Conservation (phyloP, 2,329 filamentous ascomycete species). For the Fonsecaea pedrosoi region DNA sequence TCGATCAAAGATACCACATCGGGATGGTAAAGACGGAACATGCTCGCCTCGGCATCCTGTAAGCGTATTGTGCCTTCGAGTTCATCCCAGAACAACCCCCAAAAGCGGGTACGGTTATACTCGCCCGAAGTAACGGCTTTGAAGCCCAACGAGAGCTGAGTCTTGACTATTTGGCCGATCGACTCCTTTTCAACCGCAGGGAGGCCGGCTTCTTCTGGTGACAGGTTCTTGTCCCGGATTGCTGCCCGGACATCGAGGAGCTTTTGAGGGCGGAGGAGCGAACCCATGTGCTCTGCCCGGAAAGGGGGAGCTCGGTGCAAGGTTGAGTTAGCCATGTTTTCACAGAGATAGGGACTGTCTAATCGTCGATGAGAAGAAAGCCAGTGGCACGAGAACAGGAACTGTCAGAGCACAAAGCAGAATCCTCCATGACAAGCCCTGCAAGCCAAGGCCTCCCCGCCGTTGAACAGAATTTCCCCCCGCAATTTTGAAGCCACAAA, state of each 20-base stretch:
- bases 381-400: not conserved
- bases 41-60: slow-evolving; percentile 54
- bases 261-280: slow-evolving; percentile 69
- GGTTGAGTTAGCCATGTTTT: slow-evolving; percentile 28
- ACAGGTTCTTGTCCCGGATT: slow-evolving; percentile 42
- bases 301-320: slow-evolving; percentile 60
- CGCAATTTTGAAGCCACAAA: not conserved
- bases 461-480: not conserved
- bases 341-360: not conserved
- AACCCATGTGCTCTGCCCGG: slow-evolving; percentile 75
- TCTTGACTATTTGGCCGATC: slow-evolving; percentile 68
- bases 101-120: slow-evolving; percentile 54
- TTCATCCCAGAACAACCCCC: slow-evolving; percentile 64
- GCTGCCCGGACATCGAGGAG: slow-evolving; percentile 66
- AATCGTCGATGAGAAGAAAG: not conserved
- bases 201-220: slow-evolving; percentile 58
- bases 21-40: slow-evolving; percentile 66
- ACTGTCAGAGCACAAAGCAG: not conserved
- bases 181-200: slow-evolving; percentile 68
- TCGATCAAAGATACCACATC: slow-evolving; percentile 69
- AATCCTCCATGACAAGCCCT: not conserved
- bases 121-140: slow-evolving; percentile 67
- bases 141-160: slow-evolving; percentile 69
- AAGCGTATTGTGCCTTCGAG: slow-evolving; percentile 63
- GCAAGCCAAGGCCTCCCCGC: not conserved